These are phyloP conservation scores for Botryosphaeria agaves DNA, from an alignment of 2,329 filamentous ascomycete genomes.

Conservation along the genomic window DNA sequence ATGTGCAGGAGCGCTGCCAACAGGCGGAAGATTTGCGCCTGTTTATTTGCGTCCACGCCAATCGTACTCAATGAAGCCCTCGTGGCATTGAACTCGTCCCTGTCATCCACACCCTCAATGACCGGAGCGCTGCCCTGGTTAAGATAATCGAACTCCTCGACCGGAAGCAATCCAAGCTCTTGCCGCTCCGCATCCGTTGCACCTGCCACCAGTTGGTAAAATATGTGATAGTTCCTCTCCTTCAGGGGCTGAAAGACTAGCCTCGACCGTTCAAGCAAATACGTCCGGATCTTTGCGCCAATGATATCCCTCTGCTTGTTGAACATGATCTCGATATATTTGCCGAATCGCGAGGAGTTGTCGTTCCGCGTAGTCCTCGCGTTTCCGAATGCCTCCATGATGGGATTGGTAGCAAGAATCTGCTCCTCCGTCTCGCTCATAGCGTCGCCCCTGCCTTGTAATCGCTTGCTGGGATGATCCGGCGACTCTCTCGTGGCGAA, in stretches of 20 bases:
- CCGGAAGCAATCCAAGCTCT: constrained; percentile 59
- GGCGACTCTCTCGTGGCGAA: constrained; percentile 94
- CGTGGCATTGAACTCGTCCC: constrained; percentile 80
- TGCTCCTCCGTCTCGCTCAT: constrained; percentile 99
- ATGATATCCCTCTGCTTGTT: constrained; percentile 91
- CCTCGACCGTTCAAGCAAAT: constrained; percentile 85
- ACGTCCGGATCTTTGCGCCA: constrained; percentile 91
- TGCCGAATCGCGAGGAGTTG: constrained; percentile 96
- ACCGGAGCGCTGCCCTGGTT: constrained; percentile 85
- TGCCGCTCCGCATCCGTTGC: constrained; percentile 70
- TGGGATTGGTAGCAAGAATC: constrained; percentile 93
- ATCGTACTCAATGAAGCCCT: constrained; percentile 76
- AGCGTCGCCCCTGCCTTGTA: constrained; percentile 54
- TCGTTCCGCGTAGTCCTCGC: constrained; percentile 99
- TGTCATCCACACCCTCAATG: constrained; percentile 92
- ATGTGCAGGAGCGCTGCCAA: constrained; percentile 84
- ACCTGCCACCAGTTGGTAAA: constrained; percentile 91
- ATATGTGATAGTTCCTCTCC: constrained; percentile 97
- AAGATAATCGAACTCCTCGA: constrained; percentile 88
- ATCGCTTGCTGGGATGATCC: constrained; percentile 62
- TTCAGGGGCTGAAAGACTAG: constrained; percentile 94
- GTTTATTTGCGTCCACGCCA: constrained; percentile 57
- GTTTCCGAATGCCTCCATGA: constrained; percentile 99
- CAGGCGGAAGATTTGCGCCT: constrained; percentile 74
- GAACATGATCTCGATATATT: constrained; percentile 99